These are phyloP conservation scores for Dryas alaskensis DNA, from an alignment of 306 rosid genomes.

Conservation along the genomic window DNA sequence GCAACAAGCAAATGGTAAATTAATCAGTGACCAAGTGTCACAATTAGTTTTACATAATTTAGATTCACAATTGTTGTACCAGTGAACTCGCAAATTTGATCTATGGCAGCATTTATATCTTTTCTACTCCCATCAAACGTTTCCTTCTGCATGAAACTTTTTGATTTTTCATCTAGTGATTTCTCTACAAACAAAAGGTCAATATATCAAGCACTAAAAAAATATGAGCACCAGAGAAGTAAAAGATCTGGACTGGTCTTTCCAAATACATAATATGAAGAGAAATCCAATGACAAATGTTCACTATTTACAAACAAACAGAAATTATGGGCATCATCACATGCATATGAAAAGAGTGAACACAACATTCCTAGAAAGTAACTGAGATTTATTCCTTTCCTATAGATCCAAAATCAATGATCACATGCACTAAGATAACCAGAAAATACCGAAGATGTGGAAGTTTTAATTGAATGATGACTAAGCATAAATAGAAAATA, in stretches of 20 bases:
- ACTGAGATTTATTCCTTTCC: too few relatives aligned
- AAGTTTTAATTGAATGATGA: too few relatives aligned
- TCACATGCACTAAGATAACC: too few relatives aligned
- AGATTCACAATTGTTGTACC: slow-evolving; percentile 43
- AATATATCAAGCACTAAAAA: slow-evolving; percentile 15
- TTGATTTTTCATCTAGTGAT: slow-evolving; percentile 63
- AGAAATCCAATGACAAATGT: background rate
- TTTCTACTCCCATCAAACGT: slow-evolving; percentile 89
- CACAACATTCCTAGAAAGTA: too few relatives aligned
- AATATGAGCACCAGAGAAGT: background rate
- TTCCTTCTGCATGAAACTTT: slow-evolving; percentile 57
- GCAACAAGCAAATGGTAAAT: slow-evolving; percentile 34
- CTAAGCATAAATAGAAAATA: too few relatives aligned
- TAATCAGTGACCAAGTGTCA: slow-evolving; percentile 23
- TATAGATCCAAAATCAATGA: too few relatives aligned
- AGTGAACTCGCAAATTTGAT: slow-evolving; percentile 82
- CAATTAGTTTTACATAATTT: slow-evolving; percentile 14
- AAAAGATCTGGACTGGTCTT: slow-evolving; percentile 1
- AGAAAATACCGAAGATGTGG: too few relatives aligned
- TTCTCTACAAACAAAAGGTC: slow-evolving; percentile 49
- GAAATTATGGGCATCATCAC: too few relatives aligned
- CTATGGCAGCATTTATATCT: slow-evolving; percentile 80
- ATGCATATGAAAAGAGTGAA: too few relatives aligned
- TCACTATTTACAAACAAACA: background rate
- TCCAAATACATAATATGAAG: background rate